Base-by-base conservation (phyloP, 805 yeast genomes). In the Metschnikowia similis region DNA sequence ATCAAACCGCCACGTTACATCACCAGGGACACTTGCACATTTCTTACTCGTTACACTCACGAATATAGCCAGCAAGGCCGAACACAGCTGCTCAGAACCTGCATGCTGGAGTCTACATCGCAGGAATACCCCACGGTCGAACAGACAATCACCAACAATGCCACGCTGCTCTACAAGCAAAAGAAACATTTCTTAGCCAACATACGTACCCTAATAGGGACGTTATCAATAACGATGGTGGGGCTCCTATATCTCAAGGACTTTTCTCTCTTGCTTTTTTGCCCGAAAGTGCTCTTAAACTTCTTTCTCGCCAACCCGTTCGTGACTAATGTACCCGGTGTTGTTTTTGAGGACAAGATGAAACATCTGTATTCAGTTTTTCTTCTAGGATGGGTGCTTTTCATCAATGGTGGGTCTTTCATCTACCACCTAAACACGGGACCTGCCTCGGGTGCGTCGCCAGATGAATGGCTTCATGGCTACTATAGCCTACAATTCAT, bases 191-290 rank as follows among this genome's bases (percentile, higher is more conserved):
- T 76, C 51, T 57, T 69, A 10, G 58, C 60, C 27, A 69, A 75
- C 35, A 55, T 79, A 8, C 57, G 70, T 17, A 61, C 63, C 17
- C 58, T 65, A 4, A 38, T 75, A 17, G 71, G 70, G 38, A 46
- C 66, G 2, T 29, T 71, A 8, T 77, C 77, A 35, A 71, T 60
- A 52, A 51, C 72, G 7, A 47, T 73, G 4, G 61, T 77, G 5
- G 62, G 65, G 7, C 48, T 77, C 8, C 55, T 70, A 3, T 79
- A 74, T 54, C 60, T 76, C 6, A 66, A 68, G 43, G 82, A 78
- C 56, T 50, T 68, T 36, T 74, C 80, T 5, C 38, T 72, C 21
- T 31, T 75, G 1, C 55, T 64, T 28, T 58, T 71, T 6, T 32
- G 55, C 1, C 37, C 67, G 9, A 56, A 73, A 44, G 63, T 62